Base-by-base conservation (phyloP, 257 asterid species). In the Lycium ferocissimum region DNA sequence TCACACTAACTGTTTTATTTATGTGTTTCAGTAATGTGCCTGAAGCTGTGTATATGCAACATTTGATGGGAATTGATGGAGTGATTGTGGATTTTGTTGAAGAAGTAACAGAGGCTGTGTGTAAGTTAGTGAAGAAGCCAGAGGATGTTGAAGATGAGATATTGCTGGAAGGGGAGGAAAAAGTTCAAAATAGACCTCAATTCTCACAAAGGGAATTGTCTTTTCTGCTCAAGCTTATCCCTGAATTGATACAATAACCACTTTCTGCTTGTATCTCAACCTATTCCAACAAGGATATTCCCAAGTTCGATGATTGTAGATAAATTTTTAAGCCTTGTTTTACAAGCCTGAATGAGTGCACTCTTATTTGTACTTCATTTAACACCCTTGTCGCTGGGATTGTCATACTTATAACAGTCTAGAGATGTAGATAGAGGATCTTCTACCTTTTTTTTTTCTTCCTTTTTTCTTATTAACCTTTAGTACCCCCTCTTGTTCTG, bases 31-130 rank as follows among this genome's bases (percentile, higher is more conserved):
- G 97, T 57, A 95, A 97, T 56, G 98, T 94, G 80, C 63, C 92
- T 15, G 99, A 95, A 81, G 99, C 98, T 0, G 98, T 97, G 79
- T 92, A 95, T 70, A 82, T 97, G 89, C 99, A 97, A 85, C 93
- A 97, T 58, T 76, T 97, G 86, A 94, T 97, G 99, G 98, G 99
- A 4, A 83, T 97, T 1, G 98, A 97, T 2, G 99, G 98, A 17
- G 98, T 94, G 86, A 97, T 97, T 4, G 98, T 95, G 2, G 99
- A 97, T 88, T 84, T 94, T 61, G 97, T 97, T 10, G 59, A 88
- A 85, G 97, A 94, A 87, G 91, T 97, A 37, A 85, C 98, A 6
- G 95, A 87, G 17, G 94, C 92, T 0, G 96, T 96, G 54, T 84
- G 88, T 20, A 87, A 84, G 22, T 86, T 93, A 94, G 80, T 90